Percentiles rank a stretch among this genome's conserved stretches.
Conservation (phyloP, 345 rosid genomes). For the Brassica juncea region DNA sequence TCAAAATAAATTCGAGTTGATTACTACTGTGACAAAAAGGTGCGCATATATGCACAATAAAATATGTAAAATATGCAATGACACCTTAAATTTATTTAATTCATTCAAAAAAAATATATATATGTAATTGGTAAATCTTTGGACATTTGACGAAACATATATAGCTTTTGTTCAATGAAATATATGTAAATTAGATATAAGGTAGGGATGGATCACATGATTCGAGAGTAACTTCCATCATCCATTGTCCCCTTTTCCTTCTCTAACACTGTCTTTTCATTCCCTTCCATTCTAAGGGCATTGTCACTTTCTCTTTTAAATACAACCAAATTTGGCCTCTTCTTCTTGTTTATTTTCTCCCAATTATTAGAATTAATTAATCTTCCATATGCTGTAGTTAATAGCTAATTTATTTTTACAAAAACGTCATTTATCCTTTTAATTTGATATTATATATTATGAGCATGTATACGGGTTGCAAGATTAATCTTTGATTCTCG, state of each 20-base stretch:
- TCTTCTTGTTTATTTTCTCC: constrained; percentile 37
- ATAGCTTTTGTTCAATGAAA: background rate
- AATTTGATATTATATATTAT: background rate
- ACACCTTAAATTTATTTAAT: no score
- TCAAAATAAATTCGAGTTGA: background rate
- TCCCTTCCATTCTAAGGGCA: constrained; percentile 42
- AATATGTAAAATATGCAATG: no score
- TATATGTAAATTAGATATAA: constrained; percentile 24
- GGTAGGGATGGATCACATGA: constrained; percentile 38
- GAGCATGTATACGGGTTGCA: background rate
- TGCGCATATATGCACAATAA: background rate
- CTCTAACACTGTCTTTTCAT: constrained; percentile 44
- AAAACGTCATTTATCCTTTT: background rate
- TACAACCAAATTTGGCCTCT: constrained; percentile 40
- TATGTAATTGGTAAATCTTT: background rate
- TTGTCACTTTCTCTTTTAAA: constrained; percentile 42
- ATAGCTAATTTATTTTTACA: background rate
- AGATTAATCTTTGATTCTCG: background rate
- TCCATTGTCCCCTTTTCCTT: constrained; percentile 41
- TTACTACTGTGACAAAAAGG: background rate
- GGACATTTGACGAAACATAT: background rate
- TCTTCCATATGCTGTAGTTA: background rate
- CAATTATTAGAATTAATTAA: constrained; percentile 21
- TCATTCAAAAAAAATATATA: background rate
- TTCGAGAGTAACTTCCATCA: constrained; percentile 42